phyloP scores from a whole-genome alignment of 73 alveolate species.

The Tetrahymena elliotti region DNA sequence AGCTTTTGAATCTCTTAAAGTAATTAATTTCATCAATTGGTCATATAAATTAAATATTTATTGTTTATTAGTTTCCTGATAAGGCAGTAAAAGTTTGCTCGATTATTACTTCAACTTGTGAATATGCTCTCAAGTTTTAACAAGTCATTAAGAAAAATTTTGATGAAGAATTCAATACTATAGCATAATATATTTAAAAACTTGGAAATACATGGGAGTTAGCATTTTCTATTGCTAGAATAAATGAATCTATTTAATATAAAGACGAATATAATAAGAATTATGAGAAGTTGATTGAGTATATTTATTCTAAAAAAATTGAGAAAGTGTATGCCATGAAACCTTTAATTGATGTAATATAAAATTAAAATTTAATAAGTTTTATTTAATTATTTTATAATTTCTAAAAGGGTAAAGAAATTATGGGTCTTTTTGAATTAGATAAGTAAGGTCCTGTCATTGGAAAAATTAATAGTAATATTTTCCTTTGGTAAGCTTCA shows the following conservation, averaged over 20 bases:
- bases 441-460: neutral
- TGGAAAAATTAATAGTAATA: neutral
- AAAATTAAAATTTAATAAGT: neutral
- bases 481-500: neutral
- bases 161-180: neutral
- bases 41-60: neutral
- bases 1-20: conserved; percentile 6
- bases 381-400: neutral
- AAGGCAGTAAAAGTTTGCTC: neutral
- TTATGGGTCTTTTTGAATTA: neutral
- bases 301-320: neutral
- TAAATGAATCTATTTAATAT: neutral
- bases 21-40: neutral
- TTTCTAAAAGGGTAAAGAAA: neutral
- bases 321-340: conserved; percentile 2
- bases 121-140: neutral
- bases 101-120: neutral
- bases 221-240: neutral
- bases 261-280: neutral
- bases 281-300: neutral
- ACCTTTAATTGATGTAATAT: conserved; percentile 22
- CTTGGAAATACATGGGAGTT: conserved; percentile 22
- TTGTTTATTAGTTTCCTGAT: neutral
- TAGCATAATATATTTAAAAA: conserved; percentile 1
- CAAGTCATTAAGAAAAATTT: neutral